Base-by-base conservation (phyloP, 2,329 filamentous ascomycete species). In the Paecilomyces fulvus region DNA sequence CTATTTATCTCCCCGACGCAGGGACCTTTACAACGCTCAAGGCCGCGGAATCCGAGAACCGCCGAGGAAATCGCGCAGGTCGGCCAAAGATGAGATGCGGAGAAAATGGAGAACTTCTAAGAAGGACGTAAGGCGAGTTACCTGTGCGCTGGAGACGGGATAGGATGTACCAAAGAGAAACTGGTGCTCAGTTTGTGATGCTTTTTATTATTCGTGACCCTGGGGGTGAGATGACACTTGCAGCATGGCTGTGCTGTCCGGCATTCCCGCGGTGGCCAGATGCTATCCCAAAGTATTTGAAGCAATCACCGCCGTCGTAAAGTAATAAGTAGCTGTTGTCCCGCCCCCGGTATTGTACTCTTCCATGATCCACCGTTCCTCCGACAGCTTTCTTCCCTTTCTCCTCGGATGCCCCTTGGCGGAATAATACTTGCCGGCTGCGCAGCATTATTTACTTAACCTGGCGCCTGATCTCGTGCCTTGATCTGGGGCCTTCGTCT, bases 281-380 rank as follows among this genome's bases (percentile, higher is more conserved):
- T 28, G 21, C 23, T 12, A 3, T 8, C 20, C 46, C 20, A 43
- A 20, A 31, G 10, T 31, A 31, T 48, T 49, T 10, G 21, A 49
- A 49, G 48, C 48, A 28, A 28, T 49, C 48, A 43, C 37, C n/a
- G n/a, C 14, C 37, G n/a, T 20, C n/a, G 37, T 43, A 43, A 43
- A 49, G 25, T 49, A 23, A 49, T 43, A 12, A 12, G n/a, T 23
- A n/a, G 48, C 14, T 49, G 48, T 20, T 28, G 21, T 49, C 17
- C 20, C 48, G 20, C 20, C 48, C 33, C 48, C 48, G 48, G 48
- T 49, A 66, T 61, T 66, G 65, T 56, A 61, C 63, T 8, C 58
- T 66, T 20, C 62, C 65, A 9, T 65, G 64, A 63, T 63, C 62
- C 33, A 60, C 60, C 14, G 50, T 51, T 14, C 59, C 60, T 11